Evolutionary conservation across 139 green algal species (phyloP).

Genomic region (Chlorella sorokiniana): DNA sequence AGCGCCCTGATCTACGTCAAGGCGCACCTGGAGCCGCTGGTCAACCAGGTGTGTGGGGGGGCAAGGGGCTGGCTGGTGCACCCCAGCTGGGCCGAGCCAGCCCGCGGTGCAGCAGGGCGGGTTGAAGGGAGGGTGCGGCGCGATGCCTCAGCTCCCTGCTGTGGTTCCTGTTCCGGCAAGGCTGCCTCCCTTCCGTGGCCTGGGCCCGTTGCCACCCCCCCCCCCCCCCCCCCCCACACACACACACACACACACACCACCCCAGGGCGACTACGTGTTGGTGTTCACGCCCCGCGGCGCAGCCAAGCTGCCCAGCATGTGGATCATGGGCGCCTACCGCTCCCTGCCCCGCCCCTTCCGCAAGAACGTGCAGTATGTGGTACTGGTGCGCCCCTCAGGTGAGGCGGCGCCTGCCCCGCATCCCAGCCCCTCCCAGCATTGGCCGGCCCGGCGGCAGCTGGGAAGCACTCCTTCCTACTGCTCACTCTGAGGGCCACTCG

Average conservation of each 20-base stretch:
- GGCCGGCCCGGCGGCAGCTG: neutral
- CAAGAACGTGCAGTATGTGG: constrained; percentile 82
- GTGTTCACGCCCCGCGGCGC: constrained; percentile 42
- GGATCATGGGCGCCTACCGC: constrained; percentile 74
- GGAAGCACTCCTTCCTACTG: neutral
- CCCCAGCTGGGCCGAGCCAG: neutral
- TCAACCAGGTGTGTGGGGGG: constrained; percentile 45
- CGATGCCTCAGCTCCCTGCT: too few relatives aligned
- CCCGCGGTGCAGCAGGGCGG: too few relatives aligned
- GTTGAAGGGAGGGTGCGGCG: too few relatives aligned
- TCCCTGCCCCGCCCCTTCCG: constrained; percentile 65
- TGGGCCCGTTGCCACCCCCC: too few relatives aligned
- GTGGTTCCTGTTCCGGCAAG: too few relatives aligned
- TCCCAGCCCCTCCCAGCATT: too few relatives aligned
- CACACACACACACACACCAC: neutral
- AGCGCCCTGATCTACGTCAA: constrained; percentile 38
- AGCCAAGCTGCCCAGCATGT: constrained; percentile 57
- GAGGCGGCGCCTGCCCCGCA: too few relatives aligned
- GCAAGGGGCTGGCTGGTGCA: neutral
- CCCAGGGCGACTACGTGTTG: constrained; percentile 54
- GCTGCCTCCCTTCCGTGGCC: too few relatives aligned
- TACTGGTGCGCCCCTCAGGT: constrained; percentile 72
- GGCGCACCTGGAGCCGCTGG: constrained; percentile 64
- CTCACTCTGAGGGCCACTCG: neutral
- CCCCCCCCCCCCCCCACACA: neutral